Evolutionary conservation across 2,329 filamentous ascomycete species (phyloP), one percentile per base, ranked within the genome.

Genomic region (Clarireedia homoeocarpa): DNA sequence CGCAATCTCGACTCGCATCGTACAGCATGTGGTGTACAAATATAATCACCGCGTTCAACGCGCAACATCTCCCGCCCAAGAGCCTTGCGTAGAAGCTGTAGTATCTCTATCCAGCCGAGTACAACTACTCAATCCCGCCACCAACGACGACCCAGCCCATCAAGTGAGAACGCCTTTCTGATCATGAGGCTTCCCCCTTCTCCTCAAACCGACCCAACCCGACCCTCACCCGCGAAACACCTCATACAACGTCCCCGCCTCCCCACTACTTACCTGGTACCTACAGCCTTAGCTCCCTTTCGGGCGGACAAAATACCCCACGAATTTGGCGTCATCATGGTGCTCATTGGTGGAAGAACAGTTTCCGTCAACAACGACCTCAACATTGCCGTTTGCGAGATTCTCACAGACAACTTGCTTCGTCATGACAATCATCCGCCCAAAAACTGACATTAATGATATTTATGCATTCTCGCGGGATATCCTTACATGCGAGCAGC

Each of bases 331-430:
- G 27, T 54, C 15, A 44, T 36, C 26, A 34, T n/a, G 4, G 12
- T 24, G 1, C 10, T 12, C 6, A 54, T 50, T 54, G 52, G 52
- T 49, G 52, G 52, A 50, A 54, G n/a, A 54, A 49, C 30, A 42
- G 5, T n/a, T 49, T 49, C 45, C 52, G 47, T 17, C 15, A 9
- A 49, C 45, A 23, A 50, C 52, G 27, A 54, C 45, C 38, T 27
- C 17, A n/a, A 49, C 14, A 48, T 47, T 12, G 27, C 23, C 23
- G 34, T n/a, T 9, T 17, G n/a, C 24, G 30, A 20, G 12, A 40
- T 48, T 15, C 12, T 39, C 10, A 26, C 42, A 24, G 47, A 53
- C 30, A 48, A 17, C 30, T 5, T 12, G 38, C 40, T 26, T 40
- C 38, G 38, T 40, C 17, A n/a, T 53, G 26, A 40, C 20, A n/a